Base-by-base conservation (phyloP, 2,329 filamentous ascomycete genomes). In the Xenoacremonium recifei region DNA sequence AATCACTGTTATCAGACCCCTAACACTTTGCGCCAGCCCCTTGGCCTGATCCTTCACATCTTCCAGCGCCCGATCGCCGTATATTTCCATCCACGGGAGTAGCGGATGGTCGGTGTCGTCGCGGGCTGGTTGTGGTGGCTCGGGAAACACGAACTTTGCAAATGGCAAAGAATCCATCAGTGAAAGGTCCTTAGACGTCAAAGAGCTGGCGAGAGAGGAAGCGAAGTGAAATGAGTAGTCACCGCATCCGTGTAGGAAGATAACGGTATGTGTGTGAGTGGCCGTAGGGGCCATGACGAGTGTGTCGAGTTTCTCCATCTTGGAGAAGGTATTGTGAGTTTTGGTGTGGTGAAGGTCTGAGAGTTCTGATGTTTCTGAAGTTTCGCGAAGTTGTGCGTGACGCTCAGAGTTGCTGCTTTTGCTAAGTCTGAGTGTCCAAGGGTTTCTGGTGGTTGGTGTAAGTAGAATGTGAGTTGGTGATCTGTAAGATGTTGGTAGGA, bases 71-170 rank as follows among this genome's bases (percentile, higher is more conserved):
- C 58, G 48, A 1, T 67, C 58, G 38, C 71, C 68, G 59, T 64
- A 71, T 25, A 76, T 64, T 50, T 78, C 71, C 55, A 77, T 78
- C 75, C 74, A 79, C 50, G 75, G 70, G 9, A 27, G 9, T 9
- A 27, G 23, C 12, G 53, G 42, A 21, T 61, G 54, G 36, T 53
- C 51, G 25, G 48, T 34, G 36, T 47, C 37, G 20, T 17, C 35
- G 20, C 20, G 12, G 10, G 13, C 21, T 3, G 72, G 68, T 39
- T 67, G 63, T n/a, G n/a, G n/a, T n/a, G n/a, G n/a, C n/a, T n/a
- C n/a, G 9, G 73, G 72, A 40, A 77, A 77, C 6, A 77, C 70
- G 68, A 71, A 77, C 40, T 69, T 66, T 50, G 75, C 61, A 4
- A 65, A 62, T 6, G 73, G 72, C 35, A 75, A 70, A 6, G 59